Evolutionary conservation across 441 rosid species (phyloP).

Genomic region (Erodium texanum): DNA sequence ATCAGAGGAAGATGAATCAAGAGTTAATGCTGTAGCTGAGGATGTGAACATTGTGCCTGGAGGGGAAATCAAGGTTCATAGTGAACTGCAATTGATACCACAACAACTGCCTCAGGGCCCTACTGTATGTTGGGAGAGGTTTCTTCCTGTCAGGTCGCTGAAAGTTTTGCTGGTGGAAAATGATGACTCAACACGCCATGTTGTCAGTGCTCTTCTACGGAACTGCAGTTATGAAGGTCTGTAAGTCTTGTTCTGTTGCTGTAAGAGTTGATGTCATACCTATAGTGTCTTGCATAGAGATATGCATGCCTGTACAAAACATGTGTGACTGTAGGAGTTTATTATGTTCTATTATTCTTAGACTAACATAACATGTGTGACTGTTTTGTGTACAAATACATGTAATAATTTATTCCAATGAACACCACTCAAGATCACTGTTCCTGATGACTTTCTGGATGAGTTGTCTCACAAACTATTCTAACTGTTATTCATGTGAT

Average conservation of each 20-base stretch:
- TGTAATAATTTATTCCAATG: background rate
- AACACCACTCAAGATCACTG: background rate
- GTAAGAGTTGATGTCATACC: background rate
- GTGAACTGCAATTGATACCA: slow-evolving; percentile 31
- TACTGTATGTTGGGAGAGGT: slow-evolving; percentile 59
- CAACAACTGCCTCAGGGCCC: slow-evolving; percentile 43
- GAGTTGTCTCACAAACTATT: background rate
- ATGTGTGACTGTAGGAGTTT: background rate
- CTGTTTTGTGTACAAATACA: background rate
- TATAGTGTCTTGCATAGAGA: background rate
- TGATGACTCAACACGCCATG: slow-evolving; percentile 72
- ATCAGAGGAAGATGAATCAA: slow-evolving; percentile 34
- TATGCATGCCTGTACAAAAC: background rate
- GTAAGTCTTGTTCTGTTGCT: slow-evolving; percentile 9
- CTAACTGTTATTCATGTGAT: background rate
- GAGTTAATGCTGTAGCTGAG: slow-evolving; percentile 25
- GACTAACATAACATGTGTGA: no score
- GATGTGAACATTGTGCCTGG: slow-evolving; percentile 26
- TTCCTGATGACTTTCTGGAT: background rate
- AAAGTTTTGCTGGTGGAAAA: slow-evolving; percentile 80
- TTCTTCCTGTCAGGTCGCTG: slow-evolving; percentile 56
- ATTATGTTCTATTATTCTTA: no score
- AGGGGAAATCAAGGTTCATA: slow-evolving; percentile 26
- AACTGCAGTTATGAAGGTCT: slow-evolving; percentile 83
- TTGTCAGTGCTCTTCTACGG: slow-evolving; percentile 65